These are phyloP conservation scores for Debaryomyces robertsiae DNA, from an alignment of 1,139 yeast species.

Conservation along the genomic window DNA sequence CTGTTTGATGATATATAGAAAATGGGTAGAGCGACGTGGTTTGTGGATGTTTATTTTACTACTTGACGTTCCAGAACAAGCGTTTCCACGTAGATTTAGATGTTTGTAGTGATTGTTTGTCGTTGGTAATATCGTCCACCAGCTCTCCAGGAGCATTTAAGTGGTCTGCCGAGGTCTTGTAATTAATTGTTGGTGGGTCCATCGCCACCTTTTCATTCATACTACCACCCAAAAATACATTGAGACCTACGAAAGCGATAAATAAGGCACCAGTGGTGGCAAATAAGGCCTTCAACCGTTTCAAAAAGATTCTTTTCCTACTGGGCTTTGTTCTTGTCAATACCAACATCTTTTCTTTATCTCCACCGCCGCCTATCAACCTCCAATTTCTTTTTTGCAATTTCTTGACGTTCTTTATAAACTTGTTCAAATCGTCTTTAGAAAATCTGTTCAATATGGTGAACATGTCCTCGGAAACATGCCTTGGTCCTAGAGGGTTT, in stretches of 20 bases:
- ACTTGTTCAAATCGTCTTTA: conserved; percentile 30
- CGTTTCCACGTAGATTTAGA: conserved; percentile 4
- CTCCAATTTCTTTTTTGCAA: conserved; percentile 39
- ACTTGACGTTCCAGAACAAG: conserved; percentile 8
- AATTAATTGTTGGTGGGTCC: background rate
- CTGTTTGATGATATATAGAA: background rate
- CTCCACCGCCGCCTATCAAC: conserved; percentile 32
- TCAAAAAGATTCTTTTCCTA: conserved; percentile 15
- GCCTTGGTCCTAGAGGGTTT: conserved; percentile 43
- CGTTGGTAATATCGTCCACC: background rate
- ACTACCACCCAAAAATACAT: conserved; percentile 26
- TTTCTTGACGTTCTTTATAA: conserved; percentile 28
- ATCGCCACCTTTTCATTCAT: background rate
- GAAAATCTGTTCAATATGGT: conserved; percentile 43
- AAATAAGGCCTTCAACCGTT: conserved; percentile 28
- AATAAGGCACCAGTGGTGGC: conserved; percentile 40
- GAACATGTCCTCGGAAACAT: conserved; percentile 47
- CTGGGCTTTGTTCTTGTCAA: conserved; percentile 22
- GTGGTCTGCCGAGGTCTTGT: background rate
- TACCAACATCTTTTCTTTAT: conserved; percentile 20
- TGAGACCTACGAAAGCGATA: conserved; percentile 30
- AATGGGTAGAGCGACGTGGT: too few relatives aligned
- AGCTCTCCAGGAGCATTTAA: conserved; percentile 1
- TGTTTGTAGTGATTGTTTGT: too few relatives aligned
- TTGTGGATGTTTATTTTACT: too few relatives aligned